These are phyloP conservation scores for Arthrobotrys entomopaga DNA, from an alignment of 2,329 filamentous ascomycete genomes.

Conservation along the genomic window DNA sequence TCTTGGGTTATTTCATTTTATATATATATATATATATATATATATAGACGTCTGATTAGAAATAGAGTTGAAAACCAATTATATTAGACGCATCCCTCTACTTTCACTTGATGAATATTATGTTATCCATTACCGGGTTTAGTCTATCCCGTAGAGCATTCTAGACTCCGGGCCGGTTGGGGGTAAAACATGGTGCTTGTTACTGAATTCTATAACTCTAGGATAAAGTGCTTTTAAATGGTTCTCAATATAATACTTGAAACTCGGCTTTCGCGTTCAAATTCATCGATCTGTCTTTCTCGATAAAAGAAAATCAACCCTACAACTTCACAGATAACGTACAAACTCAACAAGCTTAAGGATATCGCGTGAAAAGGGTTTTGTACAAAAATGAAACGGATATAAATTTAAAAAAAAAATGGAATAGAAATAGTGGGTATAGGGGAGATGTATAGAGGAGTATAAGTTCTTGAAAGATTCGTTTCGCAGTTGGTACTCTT, in stretches of 20 bases:
- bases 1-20: too few species aligned
- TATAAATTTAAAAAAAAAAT: not conserved
- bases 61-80: too few species aligned
- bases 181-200: too few species aligned
- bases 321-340: slow-evolving; percentile 9
- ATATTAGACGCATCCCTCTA: too few species aligned
- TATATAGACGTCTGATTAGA: too few species aligned
- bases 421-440: slow-evolving; percentile 8
- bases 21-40: too few species aligned
- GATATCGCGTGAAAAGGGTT: not conserved
- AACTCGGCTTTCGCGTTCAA: not conserved
- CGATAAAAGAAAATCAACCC: not conserved
- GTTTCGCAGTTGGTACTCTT: too few species aligned
- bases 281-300: slow-evolving; percentile 15
- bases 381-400: not conserved
- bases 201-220: too few species aligned
- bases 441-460: slow-evolving; percentile 24
- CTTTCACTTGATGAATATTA: too few species aligned
- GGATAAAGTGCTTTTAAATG: not conserved
- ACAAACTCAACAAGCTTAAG: slow-evolving; percentile 14
- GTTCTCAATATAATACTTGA: not conserved
- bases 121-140: too few species aligned
- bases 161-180: too few species aligned
- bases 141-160: too few species aligned
- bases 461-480: slow-evolving; percentile 23